phyloP scores from a whole-genome alignment of 1,284 basidiomycete genomes.

The Grifola frondosa region DNA sequence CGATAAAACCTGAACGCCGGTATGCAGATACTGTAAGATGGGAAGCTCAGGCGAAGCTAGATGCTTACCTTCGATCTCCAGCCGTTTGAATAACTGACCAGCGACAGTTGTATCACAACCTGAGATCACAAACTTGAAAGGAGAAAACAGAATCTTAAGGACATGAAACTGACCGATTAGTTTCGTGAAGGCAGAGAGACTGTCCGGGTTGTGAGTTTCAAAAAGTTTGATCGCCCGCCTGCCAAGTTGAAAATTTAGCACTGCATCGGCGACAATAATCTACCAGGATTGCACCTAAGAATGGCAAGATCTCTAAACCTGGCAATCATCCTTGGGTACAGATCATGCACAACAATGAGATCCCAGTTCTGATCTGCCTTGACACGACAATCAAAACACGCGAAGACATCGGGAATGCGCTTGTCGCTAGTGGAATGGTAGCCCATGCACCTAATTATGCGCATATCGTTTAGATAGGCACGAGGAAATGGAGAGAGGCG shows the following conservation, averaged over 20 bases:
- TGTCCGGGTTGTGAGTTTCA: conserved; percentile 50
- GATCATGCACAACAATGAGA: conserved; percentile 53
- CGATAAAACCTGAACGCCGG: conserved; percentile 54
- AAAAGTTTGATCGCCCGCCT: conserved; percentile 75
- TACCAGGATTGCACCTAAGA: conserved; percentile 51
- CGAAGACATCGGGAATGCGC: conserved; percentile 55
- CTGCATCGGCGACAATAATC: conserved; percentile 1
- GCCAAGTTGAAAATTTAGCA: conserved; percentile 4
- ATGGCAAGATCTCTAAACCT: conserved; percentile 66
- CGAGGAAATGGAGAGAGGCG: neutral
- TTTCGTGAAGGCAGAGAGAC: conserved; percentile 55
- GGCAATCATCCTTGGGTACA: conserved; percentile 57
- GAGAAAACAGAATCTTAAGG: neutral
- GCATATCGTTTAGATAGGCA: neutral
- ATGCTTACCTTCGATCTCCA: conserved; percentile 64
- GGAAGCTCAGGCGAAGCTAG: neutral
- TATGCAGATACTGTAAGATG: neutral
- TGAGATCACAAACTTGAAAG: conserved; percentile 21
- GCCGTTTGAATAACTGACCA: conserved; percentile 61
- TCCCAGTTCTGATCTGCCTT: conserved; percentile 65
- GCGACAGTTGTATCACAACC: conserved; percentile 57
- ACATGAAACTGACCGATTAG: conserved; percentile 47
- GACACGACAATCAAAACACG: conserved; percentile 72
- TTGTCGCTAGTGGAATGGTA: conserved; percentile 60
- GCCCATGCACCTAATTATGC: conserved; percentile 69